Evolutionary conservation across 305 asterid species (phyloP), one percentile per base, ranked within the genome.

Genomic region (Solanum hybrid): DNA sequence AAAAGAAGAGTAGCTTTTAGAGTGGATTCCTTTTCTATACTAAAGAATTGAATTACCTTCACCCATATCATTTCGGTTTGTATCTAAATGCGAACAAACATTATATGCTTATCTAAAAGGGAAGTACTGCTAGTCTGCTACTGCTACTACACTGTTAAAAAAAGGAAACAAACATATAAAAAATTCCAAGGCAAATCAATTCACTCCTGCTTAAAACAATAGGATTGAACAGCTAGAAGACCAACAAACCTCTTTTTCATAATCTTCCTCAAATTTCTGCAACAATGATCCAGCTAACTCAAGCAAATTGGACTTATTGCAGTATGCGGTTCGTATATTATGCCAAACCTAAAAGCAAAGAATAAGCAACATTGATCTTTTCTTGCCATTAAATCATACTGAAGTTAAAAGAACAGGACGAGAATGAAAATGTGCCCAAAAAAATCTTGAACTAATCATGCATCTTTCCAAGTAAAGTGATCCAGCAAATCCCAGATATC

Each of bases 241-340:
- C 3, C 86, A 92, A 91, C 90, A 88, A 74, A 97, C 99, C 98
- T 97, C 98, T 91, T 94, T 93, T 92, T 94, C 95, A 74, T 95
- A 97, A 71, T 95, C 92, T 80, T 92, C 96, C 93, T 96, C 99
- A 90, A 97, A 97, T 90, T 89, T 93, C 51, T 92, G 88, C 80
- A 95, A 95, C 92, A 96, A 93, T 36, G 90, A 92, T 88, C 94
- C 95, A 7, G 98, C 98, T 90, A 94, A 90, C 11, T 93, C 95
- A 88, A 95, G 85, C 89, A 96, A 91, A 91, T 95, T 96, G 46
- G 96, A 87, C 75, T 95, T 95, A 84, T 94, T 98, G 46, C 94
- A 93, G 88, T 93, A 95, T 78, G 98, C 97, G 84, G 92, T 94
- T 57, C 80, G 95, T 92, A 97, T 91, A 91, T 95, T 96, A 88